Base-by-base conservation (phyloP, 1,284 basidiomycete genomes). In the Leucoagaricus sp. region DNA sequence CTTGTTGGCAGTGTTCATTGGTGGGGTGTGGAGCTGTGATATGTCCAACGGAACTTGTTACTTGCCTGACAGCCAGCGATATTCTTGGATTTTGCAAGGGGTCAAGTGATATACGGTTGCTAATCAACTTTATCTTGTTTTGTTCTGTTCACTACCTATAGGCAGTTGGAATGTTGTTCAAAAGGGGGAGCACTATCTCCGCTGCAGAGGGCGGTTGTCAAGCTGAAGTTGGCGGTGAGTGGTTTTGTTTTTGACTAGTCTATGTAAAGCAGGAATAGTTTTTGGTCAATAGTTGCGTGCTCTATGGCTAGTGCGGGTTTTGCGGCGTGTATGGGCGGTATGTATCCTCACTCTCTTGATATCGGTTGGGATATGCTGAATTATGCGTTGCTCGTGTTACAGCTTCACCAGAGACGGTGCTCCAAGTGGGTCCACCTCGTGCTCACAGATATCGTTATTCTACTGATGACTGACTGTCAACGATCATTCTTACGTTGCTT, bases 151-250 rank as follows among this genome's bases (percentile, higher is more conserved):
- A 19, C 13, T 23, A 21, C 25, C 21, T 23, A 23, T 59, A 84
- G 94, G 89, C 95, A 1, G 76, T 98, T 54, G 95, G 95, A 4
- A 98, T 98, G 96, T 77, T 98, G 17, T 98, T 96, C 80, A 98
- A 98, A 71, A 85, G 96, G 54, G 96, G 96, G 21, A 96, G 94
- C 55, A 98, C 96, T 0, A 98, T 98, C 50, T 93, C 89, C 42
- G 96, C 96, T 8, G 96, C 96, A 0, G 96, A 98, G 72, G 94
- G 94, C 40, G 94, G 90, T 19, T 93, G 90, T 68, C 91, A 93
- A 69, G 90, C 90, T 21, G 90, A 93, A 75, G 91, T 93, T 9
- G 90, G 91, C 66, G 91, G 91, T 79, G 73, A 64, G 66, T 71
- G 12, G 63, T 56, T 49, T n/a, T n/a, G n/a, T n/a, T n/a, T n/a